Evolutionary conservation across 1,284 basidiomycete species (phyloP).

Genomic region (Rhodotorula sp.): DNA sequence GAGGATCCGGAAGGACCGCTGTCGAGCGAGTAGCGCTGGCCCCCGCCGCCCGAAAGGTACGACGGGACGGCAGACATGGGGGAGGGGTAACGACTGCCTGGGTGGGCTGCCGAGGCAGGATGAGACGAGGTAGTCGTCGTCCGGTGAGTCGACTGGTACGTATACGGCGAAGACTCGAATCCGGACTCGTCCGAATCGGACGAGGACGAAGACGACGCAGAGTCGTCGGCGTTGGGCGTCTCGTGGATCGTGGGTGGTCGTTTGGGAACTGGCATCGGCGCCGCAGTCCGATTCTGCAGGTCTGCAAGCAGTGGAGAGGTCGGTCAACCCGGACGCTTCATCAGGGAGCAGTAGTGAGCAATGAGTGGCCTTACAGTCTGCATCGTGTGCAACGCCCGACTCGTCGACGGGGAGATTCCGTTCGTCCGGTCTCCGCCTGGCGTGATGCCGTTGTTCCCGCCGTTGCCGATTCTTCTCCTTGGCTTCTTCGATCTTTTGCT

Average conservation of each 20-base stretch:
- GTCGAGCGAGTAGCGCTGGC: constrained; percentile 18
- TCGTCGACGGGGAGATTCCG: constrained; percentile 31
- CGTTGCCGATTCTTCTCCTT: constrained; percentile 33
- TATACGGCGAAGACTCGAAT: constrained; percentile 36
- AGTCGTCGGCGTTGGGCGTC: constrained; percentile 27
- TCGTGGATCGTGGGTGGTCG: constrained; percentile 11
- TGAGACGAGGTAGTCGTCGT: constrained; percentile 21
- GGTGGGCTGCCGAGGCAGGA: constrained; percentile 5
- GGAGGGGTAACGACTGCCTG: constrained; percentile 6
- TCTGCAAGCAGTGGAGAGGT: constrained; percentile 14
- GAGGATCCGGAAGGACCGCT: constrained; percentile 6
- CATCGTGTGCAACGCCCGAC: constrained; percentile 37
- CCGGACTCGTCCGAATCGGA: constrained; percentile 15
- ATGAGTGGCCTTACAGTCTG: constrained; percentile 29
- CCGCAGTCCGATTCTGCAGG: constrained; percentile 12
- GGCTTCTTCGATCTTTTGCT: constrained; percentile 33
- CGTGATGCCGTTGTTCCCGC: constrained; percentile 20
- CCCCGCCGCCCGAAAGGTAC: constrained; percentile 19
- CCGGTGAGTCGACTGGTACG: constrained; percentile 39
- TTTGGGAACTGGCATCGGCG: background rate
- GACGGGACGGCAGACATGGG: constrained; percentile 36
- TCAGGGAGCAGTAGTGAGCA: background rate
- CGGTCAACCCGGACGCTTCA: background rate
- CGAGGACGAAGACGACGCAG: constrained; percentile 29
- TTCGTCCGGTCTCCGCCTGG: constrained; percentile 25